A percentile compares a stretch with the other conserved stretches of the same genome.
phyloP scores from a whole-genome alignment of 305 asterid genomes.

The Solanum hybrid region DNA sequence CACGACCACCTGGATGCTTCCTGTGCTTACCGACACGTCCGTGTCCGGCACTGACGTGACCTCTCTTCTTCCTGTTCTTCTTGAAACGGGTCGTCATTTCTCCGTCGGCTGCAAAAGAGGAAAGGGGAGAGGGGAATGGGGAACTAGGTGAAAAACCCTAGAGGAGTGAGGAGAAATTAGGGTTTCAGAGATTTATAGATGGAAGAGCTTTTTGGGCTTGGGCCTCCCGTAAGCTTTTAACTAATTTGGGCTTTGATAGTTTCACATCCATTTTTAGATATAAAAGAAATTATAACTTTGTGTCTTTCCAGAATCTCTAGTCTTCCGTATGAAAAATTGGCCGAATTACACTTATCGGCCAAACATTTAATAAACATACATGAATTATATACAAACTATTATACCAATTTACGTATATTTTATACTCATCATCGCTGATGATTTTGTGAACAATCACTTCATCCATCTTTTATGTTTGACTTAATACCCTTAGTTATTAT shows the following conservation, averaged over 20 bases:
- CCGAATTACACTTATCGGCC: neutral
- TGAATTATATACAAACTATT: neutral
- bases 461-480: neutral
- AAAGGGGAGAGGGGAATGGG: conserved; percentile 20
- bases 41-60: conserved; percentile 81
- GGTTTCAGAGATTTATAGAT: neutral
- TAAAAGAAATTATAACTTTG: neutral
- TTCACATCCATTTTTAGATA: neutral
- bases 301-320: neutral
- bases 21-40: conserved; percentile 76
- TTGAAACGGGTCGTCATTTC: conserved; percentile 63
- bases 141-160: neutral
- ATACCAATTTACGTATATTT: neutral
- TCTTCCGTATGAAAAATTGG: neutral
- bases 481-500: neutral
- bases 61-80: conserved; percentile 85
- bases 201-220: neutral
- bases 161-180: neutral
- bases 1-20: conserved; percentile 78
- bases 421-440: neutral
- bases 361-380: neutral
- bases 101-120: conserved; percentile 7
- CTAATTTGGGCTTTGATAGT: neutral
- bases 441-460: neutral
- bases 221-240: neutral